These are phyloP conservation scores for Monosporascus sp. DNA, from an alignment of 2,329 filamentous ascomycete genomes.

Conservation along the genomic window DNA sequence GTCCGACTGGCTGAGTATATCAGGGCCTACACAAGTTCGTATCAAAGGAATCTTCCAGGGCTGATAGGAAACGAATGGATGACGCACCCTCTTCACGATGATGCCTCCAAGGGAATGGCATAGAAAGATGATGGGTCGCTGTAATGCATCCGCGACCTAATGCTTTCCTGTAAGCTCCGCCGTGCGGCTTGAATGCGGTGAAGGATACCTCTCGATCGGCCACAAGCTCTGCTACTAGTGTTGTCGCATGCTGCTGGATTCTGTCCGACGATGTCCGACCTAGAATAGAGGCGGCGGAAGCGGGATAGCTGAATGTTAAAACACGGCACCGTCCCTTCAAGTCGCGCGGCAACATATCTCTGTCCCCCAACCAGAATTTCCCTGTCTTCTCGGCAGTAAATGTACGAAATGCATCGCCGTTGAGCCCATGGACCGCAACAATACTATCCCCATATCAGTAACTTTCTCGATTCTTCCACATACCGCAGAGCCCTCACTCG, in stretches of 20 bases:
- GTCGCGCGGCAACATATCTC: slow-evolving; percentile 7
- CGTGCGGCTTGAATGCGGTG: neutral
- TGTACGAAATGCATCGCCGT: slow-evolving; percentile 4
- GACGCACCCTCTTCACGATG: slow-evolving; percentile 6
- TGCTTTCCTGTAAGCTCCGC: neutral
- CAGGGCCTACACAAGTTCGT: neutral
- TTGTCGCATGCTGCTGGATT: slow-evolving; percentile 4
- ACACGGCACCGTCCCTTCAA: slow-evolving; percentile 3
- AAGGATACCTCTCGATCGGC: slow-evolving; percentile 6
- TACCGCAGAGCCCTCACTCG: slow-evolving; percentile 1
- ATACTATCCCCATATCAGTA: neutral
- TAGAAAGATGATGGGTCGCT: slow-evolving; percentile 6
- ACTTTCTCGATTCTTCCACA: no score
- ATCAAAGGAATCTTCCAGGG: neutral
- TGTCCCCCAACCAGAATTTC: slow-evolving; percentile 5
- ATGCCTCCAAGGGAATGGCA: slow-evolving; percentile 7
- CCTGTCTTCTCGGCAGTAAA: slow-evolving; percentile 2
- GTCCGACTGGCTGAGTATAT: slow-evolving; percentile 7
- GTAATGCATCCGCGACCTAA: slow-evolving; percentile 1
- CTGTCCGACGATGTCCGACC: slow-evolving; percentile 4
- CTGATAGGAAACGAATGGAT: no score
- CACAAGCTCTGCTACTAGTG: slow-evolving; percentile 5
- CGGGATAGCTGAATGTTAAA: slow-evolving; percentile 7
- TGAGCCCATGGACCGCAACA: slow-evolving; percentile 6
- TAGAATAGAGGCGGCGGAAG: slow-evolving; percentile 3